Base-by-base conservation (phyloP, 2,329 filamentous ascomycete species). In the Alternaria ethzedia region DNA sequence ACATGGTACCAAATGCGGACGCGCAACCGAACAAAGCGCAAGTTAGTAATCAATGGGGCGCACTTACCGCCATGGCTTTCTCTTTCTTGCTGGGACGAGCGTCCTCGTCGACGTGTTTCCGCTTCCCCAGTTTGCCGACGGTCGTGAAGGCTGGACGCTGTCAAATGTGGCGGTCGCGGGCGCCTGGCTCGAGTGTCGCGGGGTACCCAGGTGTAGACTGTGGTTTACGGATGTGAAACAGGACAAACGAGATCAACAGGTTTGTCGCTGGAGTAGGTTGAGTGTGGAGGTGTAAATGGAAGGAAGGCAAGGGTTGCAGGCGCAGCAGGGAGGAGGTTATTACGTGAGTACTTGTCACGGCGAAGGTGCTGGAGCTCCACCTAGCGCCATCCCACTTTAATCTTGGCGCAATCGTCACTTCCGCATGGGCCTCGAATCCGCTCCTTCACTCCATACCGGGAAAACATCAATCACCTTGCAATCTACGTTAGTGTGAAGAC, bases 111-210 rank as follows among this genome's bases (percentile, higher is more conserved):
- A 71, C 75, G 65, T 70, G 69, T 73, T 75, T 80, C 75, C 80
- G 78, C 75, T 82, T 81, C 78, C 78, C 79, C 80, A 82, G 79
- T 74, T 80, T 82, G 80, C 72, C 78, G 76, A 69, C 74, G 70
- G 64, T 66, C 61, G 64, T 49, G 62, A 49, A 70, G 68, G 60
- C 63, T 71, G 63, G 61, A 63, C 70, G 74, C 72, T 67, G 65
- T 73, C 57, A 60, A 66, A 67, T 63, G 50, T 65, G 52, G 70
- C 67, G 61, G 67, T 61, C 52, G 69, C 60, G 36, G 61, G 63
- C 59, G 61, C 57, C 54, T 54, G 46, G 43, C 46, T 56, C 54
- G 52, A 54, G 58, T 25, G 67, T 56, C 54, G 70, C 58, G 63
- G 70, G 69, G 64, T 69, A 66, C 15, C 32, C 7, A 36, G 32